These are phyloP conservation scores for Backusella tuberculispora DNA, from an alignment of 192 early-diverging fungal species.

Conservation along the genomic window DNA sequence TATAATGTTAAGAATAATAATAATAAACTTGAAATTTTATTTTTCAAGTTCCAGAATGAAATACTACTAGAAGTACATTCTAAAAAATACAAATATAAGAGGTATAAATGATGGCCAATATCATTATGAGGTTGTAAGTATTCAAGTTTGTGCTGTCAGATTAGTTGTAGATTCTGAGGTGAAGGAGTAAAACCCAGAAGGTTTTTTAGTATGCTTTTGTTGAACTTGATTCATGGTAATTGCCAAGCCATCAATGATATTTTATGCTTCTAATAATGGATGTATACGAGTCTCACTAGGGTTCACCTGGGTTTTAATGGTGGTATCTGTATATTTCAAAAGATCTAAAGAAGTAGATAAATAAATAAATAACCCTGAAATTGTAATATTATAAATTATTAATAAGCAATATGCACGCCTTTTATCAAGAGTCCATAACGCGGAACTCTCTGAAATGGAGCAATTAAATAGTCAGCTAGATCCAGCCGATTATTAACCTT, in stretches of 20 bases:
- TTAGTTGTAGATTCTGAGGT: neutral
- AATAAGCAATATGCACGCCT: no score
- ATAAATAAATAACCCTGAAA: no score
- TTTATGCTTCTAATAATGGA: constrained; percentile 31
- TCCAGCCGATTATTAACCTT: constrained; percentile 56
- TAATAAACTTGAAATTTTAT: no score
- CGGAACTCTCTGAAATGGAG: constrained; percentile 78
- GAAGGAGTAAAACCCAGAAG: neutral
- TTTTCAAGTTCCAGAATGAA: no score
- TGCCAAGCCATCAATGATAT: constrained; percentile 32
- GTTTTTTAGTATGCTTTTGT: neutral
- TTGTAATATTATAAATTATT: no score
- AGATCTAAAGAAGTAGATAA: constrained; percentile 27
- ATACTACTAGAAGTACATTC: no score
- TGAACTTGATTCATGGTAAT: constrained; percentile 30
- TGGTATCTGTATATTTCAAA: constrained; percentile 31
- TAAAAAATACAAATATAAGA: no score
- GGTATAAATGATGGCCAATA: no score
- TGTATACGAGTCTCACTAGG: neutral
- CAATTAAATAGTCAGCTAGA: constrained; percentile 72
- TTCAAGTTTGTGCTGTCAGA: neutral
- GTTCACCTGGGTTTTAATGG: neutral
- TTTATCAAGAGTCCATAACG: constrained; percentile 73
- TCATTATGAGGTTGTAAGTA: no score
- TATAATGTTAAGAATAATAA: no score